phyloP scores from a whole-genome alignment of 139 green algal species.

The Desmodesmus armatus region DNA sequence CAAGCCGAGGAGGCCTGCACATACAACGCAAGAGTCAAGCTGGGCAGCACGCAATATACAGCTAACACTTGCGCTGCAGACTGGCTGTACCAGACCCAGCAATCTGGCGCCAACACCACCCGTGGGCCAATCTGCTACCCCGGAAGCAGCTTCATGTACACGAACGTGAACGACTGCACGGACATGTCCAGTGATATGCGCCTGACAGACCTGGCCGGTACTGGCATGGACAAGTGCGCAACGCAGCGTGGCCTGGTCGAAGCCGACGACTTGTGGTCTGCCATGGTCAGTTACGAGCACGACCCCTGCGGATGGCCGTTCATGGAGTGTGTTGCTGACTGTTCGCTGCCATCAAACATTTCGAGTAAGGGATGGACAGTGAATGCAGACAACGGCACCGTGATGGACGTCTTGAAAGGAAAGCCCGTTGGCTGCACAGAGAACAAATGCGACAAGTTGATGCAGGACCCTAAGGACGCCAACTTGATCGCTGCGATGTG shows the following conservation, averaged over 20 bases:
- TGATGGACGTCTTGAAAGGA: not conserved
- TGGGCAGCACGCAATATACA: too few species aligned
- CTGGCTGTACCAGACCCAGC: too few species aligned
- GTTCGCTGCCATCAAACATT: slow-evolving; percentile 7
- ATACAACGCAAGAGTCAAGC: not conserved
- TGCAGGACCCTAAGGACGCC: slow-evolving; percentile 1
- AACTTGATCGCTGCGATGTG: slow-evolving; percentile 31
- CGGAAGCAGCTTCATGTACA: slow-evolving; percentile 24
- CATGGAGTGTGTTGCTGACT: slow-evolving; percentile 15
- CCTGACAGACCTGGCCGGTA: not conserved
- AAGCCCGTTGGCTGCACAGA: not conserved
- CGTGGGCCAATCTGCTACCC: not conserved
- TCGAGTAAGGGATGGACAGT: not conserved
- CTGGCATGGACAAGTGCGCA: slow-evolving; percentile 10
- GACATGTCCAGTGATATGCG: slow-evolving; percentile 4
- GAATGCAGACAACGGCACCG: not conserved
- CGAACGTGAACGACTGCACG: not conserved
- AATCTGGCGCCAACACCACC: not conserved
- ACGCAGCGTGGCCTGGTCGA: slow-evolving; percentile 2
- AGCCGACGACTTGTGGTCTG: slow-evolving; percentile 25
- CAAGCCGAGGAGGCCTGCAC: too few species aligned
- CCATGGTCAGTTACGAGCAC: slow-evolving; percentile 21
- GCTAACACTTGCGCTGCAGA: too few species aligned
- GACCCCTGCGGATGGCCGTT: slow-evolving; percentile 37
- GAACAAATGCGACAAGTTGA: not conserved